Percentiles rank a stretch among this genome's conserved stretches.
phyloP scores from a whole-genome alignment of 225 moss, liverwort and hornwort genomes.

The Pleurozium schreberi region DNA sequence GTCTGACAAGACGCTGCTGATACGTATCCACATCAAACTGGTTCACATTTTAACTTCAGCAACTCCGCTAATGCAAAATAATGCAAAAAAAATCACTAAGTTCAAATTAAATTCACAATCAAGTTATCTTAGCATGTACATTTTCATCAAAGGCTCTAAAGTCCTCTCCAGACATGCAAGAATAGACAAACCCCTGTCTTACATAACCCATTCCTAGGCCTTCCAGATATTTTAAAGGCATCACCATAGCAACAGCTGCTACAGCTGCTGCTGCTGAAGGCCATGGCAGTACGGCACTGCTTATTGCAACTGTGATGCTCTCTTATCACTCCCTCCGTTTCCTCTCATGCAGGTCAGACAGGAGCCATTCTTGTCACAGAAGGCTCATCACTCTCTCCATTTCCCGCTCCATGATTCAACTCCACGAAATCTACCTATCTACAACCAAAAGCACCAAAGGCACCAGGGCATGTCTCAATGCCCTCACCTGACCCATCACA shows the following conservation, averaged over 20 bases:
- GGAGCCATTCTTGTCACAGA: not conserved
- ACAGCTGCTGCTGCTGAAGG: not conserved
- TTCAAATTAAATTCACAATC: not conserved
- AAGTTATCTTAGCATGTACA: not conserved
- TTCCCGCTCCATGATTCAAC: not conserved
- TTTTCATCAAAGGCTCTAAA: not conserved
- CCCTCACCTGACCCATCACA: not conserved
- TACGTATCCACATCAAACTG: not conserved
- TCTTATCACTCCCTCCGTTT: constrained; percentile 1
- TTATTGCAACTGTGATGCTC: not conserved
- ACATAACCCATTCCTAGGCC: not conserved
- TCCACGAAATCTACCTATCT: not conserved
- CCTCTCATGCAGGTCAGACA: not conserved
- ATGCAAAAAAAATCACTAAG: too few relatives aligned
- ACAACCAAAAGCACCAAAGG: not conserved
- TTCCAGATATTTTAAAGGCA: not conserved
- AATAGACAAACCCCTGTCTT: not conserved
- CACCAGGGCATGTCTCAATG: not conserved
- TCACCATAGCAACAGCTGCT: not conserved
- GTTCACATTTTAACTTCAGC: not conserved
- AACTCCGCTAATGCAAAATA: not conserved
- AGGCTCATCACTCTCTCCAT: constrained; percentile 13
- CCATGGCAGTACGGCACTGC: not conserved
- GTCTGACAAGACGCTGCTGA: not conserved
- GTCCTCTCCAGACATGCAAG: constrained; percentile 9